Conservation (phyloP, 148 eudicot genomes). For the Heliosperma pusillum region DNA sequence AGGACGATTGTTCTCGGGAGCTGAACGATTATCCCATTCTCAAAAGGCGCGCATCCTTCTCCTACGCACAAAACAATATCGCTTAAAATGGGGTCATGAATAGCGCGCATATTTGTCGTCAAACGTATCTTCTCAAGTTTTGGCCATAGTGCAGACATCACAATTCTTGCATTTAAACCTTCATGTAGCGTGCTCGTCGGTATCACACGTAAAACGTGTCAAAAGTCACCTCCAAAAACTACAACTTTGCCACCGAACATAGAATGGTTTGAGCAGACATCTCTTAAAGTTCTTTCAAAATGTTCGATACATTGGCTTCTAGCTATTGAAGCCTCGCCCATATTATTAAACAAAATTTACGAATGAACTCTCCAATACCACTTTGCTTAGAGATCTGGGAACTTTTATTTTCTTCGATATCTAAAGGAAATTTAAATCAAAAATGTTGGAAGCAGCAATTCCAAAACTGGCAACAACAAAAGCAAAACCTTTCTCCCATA, state of each 20-base stretch:
- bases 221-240: no score
- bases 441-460: neutral
- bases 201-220: no score
- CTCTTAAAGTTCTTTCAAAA: no score
- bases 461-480: constrained; percentile 1
- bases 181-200: no score
- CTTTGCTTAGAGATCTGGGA: constrained; percentile 5
- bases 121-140: no score
- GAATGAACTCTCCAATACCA: neutral
- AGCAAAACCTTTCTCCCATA: neutral
- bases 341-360: neutral
- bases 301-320: no score
- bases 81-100: neutral
- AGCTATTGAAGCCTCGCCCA: no score
- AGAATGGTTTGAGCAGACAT: no score
- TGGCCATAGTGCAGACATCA: no score
- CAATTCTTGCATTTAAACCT: no score
- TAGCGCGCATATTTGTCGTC: no score
- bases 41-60: neutral
- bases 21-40: neutral
- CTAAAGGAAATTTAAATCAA: neutral
- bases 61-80: neutral
- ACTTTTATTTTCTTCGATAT: neutral
- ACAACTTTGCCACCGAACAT: no score
- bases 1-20: neutral